These are phyloP conservation scores for Diaporthe helianthi DNA, from an alignment of 2,329 filamentous ascomycete genomes.

Conservation along the genomic window DNA sequence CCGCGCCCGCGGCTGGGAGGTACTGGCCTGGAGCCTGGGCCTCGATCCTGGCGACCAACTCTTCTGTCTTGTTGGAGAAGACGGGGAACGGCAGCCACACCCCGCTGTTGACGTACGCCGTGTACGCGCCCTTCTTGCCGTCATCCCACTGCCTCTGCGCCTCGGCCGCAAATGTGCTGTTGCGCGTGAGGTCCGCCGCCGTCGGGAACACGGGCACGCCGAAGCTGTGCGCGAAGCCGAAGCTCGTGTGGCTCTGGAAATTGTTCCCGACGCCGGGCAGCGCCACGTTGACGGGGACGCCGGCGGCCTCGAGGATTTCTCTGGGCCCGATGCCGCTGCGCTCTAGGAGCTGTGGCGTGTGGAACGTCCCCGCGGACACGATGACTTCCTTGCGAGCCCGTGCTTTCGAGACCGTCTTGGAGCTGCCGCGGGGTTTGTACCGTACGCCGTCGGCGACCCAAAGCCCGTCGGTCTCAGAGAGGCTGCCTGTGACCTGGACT, in stretches of 20 bases:
- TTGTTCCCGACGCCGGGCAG: constrained; percentile 56
- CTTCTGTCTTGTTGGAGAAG: constrained; percentile 15
- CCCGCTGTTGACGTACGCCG: constrained; percentile 16
- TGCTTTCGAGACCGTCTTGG: constrained; percentile 12
- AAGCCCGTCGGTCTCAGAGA: not conserved
- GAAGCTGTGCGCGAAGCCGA: not conserved
- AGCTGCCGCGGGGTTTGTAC: constrained; percentile 13
- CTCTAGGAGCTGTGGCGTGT: constrained; percentile 66
- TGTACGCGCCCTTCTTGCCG: not conserved
- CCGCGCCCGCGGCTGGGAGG: not conserved
- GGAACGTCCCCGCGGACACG: constrained; percentile 63
- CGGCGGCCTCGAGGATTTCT: constrained; percentile 50
- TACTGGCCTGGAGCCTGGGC: constrained; percentile 3
- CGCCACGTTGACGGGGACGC: constrained; percentile 40
- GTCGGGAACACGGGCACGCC: constrained; percentile 15
- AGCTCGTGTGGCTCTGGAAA: constrained; percentile 53
- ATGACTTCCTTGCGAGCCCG: constrained; percentile 55
- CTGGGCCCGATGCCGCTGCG: constrained; percentile 64
- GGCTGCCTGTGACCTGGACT: not conserved
- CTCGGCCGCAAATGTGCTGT: constrained; percentile 3
- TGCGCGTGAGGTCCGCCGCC: not conserved
- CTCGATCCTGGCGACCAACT: not conserved
- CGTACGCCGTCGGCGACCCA: constrained; percentile 18
- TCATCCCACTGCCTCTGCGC: constrained; percentile 6
- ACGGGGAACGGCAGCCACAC: constrained; percentile 19